A percentile compares a stretch with the other conserved stretches of the same genome.
These are phyloP conservation scores for Suillus lakei DNA, from an alignment of 768 basidiomycete genomes.

Conservation along the genomic window DNA sequence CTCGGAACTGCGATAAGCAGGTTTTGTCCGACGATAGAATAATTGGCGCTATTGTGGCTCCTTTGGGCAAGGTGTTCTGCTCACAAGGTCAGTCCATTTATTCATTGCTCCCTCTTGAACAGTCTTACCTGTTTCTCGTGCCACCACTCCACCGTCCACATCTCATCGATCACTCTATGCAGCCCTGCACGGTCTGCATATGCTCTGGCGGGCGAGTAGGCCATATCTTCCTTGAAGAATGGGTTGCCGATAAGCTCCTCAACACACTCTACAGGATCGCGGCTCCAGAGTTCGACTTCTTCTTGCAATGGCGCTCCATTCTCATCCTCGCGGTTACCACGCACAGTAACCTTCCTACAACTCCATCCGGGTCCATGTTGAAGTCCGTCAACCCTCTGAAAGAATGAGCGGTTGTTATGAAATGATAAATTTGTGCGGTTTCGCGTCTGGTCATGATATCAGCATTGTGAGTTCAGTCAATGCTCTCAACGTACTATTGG, in stretches of 20 bases:
- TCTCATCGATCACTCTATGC: conserved; percentile 16
- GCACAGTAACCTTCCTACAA: conserved; percentile 24
- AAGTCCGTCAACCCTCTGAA: conserved; percentile 27
- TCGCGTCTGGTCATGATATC: background rate
- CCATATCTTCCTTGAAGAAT: conserved; percentile 13
- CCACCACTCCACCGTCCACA: conserved; percentile 33
- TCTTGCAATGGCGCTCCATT: conserved; percentile 11
- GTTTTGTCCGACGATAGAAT: conserved; percentile 48
- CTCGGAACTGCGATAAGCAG: conserved; percentile 41
- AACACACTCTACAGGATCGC: too few relatives aligned
- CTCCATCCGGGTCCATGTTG: conserved; percentile 25
- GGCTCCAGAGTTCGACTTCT: too few relatives aligned
- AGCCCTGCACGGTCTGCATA: conserved; percentile 12
- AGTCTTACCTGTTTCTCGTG: conserved; percentile 23
- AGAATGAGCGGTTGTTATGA: conserved; percentile 27
- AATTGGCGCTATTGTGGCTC: conserved; percentile 19
- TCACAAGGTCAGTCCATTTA: background rate
- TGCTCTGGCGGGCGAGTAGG: conserved; percentile 8
- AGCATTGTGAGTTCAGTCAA: background rate
- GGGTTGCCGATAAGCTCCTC: too few relatives aligned
- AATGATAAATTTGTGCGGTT: conserved; percentile 23
- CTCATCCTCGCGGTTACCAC: conserved; percentile 21
- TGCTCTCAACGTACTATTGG: too few relatives aligned
- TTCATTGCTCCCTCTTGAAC: background rate
- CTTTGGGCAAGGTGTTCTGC: conserved; percentile 11